Percentiles rank a stretch among this genome's conserved stretches.
Evolutionary conservation across 139 green algal species (phyloP).

Genomic region (Coccomyxa sp.): DNA sequence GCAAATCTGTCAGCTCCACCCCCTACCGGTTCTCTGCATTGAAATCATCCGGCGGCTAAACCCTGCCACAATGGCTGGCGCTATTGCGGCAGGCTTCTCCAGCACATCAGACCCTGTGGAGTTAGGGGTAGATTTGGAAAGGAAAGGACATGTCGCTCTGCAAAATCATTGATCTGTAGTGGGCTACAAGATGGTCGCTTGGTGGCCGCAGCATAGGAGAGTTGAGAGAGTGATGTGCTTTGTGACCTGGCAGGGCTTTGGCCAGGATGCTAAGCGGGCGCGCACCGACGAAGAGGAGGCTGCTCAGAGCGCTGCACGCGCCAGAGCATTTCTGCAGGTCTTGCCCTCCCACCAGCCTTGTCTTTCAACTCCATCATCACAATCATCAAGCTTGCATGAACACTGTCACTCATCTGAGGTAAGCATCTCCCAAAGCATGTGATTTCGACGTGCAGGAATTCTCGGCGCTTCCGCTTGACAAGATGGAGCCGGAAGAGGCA

Average conservation of each 20-base stretch:
- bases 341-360: background rate
- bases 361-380: background rate
- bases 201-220: background rate
- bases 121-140: background rate
- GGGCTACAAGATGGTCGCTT: too few relatives aligned
- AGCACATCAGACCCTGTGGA: background rate
- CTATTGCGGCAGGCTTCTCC: background rate
- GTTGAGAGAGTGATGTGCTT: too few relatives aligned
- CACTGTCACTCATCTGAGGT: constrained; percentile 1
- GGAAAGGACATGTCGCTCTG: background rate
- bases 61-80: background rate
- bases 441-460: constrained; percentile 44
- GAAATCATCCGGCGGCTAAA: background rate
- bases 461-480: constrained; percentile 45
- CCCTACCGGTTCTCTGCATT: background rate
- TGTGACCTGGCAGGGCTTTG: background rate
- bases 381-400: constrained; percentile 16
- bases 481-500: constrained; percentile 30
- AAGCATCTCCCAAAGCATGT: constrained; percentile 1
- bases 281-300: background rate
- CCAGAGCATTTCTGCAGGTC: constrained; percentile 15
- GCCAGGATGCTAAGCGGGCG: background rate
- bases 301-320: constrained; percentile 3
- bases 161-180: background rate
- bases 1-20: background rate